A percentile compares a stretch with the other conserved stretches of the same genome.
Evolutionary conservation across 345 rosid genomes (phyloP).

Genomic region (Citrus sinensis): DVS_A1.0 CM039164.1:29554501-29555000

Average conservation of each 20-base stretch:
- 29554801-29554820: constrained; percentile 12
- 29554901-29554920: constrained; percentile 47
- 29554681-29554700: too few species aligned
- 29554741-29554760: too few species aligned
- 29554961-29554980: constrained; percentile 8
- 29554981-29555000: background rate
- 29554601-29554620: background rate
- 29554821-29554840: constrained; percentile 54
- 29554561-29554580: constrained; percentile 6
- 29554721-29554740: too few species aligned
- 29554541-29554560: background rate
- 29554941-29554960: constrained; percentile 45
- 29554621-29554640: constrained; percentile 10
- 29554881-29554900: constrained; percentile 50
- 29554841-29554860: constrained; percentile 51
- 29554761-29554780: too few species aligned
- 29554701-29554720: too few species aligned
- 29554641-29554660: background rate
- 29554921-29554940: constrained; percentile 39
- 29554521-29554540: background rate
- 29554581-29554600: background rate
- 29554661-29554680: too few species aligned
- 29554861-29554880: constrained; percentile 60
- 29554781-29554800: too few species aligned
- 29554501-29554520: background rate